Evolutionary conservation across 2,329 filamentous ascomycete species (phyloP).

Genomic region (Zopfia rhizophila): DNA sequence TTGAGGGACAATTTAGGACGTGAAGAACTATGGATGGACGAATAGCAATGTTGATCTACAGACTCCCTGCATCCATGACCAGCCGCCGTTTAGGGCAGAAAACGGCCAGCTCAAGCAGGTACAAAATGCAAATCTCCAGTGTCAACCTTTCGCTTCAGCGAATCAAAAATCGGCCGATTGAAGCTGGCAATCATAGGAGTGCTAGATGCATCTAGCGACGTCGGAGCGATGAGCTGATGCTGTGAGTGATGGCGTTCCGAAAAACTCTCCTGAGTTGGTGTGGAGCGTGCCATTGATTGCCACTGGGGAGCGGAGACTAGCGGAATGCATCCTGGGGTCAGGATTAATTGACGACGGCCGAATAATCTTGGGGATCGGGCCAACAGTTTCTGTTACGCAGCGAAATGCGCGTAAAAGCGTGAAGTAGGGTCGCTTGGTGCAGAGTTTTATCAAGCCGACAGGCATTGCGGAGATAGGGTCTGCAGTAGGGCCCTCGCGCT

Average conservation of each 20-base stretch:
- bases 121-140: no score
- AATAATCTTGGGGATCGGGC: slow-evolving; percentile 1
- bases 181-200: no score
- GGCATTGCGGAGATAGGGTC: slow-evolving; percentile 11
- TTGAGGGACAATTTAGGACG: no score
- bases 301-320: slow-evolving; percentile 33
- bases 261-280: slow-evolving; percentile 38
- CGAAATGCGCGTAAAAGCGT: slow-evolving; percentile 11
- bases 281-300: slow-evolving; percentile 27
- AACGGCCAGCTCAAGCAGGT: no score
- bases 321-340: slow-evolving; percentile 33
- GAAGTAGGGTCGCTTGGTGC: slow-evolving; percentile 1
- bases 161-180: no score
- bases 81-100: no score
- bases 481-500: slow-evolving; percentile 1
- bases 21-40: no score
- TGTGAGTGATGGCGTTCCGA: slow-evolving; percentile 36
- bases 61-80: no score
- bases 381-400: slow-evolving; percentile 19
- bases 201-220: no score
- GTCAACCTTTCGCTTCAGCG: no score
- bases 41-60: no score
- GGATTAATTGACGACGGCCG: slow-evolving; percentile 8
- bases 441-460: slow-evolving; percentile 12
- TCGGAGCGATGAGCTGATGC: slow-evolving; percentile 14